These are phyloP conservation scores for Rhodotorula babjevae DNA, from an alignment of 768 basidiomycete genomes.

Conservation along the genomic window DNA sequence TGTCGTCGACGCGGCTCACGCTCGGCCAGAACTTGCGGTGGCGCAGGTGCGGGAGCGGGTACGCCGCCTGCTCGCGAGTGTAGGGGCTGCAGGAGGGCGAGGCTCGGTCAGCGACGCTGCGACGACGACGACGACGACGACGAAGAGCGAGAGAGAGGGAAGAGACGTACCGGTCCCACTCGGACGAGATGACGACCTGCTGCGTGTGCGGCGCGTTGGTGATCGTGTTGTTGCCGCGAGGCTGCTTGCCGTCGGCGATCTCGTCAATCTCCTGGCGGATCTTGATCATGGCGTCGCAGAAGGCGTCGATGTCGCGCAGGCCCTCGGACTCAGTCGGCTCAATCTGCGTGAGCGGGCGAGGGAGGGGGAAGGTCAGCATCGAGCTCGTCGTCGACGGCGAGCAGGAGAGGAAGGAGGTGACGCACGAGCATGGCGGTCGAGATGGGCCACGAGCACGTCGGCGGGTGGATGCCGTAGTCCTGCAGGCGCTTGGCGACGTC, in stretches of 20 bases:
- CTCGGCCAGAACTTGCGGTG: constrained; percentile 97
- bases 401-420: background rate
- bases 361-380: too few relatives aligned
- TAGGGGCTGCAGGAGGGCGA: constrained; percentile 61
- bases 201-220: constrained; percentile 92
- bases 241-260: constrained; percentile 77
- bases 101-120: background rate
- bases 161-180: constrained; percentile 73
- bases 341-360: constrained; percentile 53
- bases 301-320: constrained; percentile 87
- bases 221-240: constrained; percentile 82
- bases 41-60: constrained; percentile 72
- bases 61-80: constrained; percentile 81
- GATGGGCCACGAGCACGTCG: constrained; percentile 97
- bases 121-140: background rate
- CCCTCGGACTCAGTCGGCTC: constrained; percentile 97
- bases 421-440: constrained; percentile 74
- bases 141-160: too few relatives aligned
- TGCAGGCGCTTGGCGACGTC: constrained; percentile 93
- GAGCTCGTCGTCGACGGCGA: too few relatives aligned
- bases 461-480: constrained; percentile 93
- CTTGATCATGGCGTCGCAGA: constrained; percentile 97
- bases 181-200: constrained; percentile 64
- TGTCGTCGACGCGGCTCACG: constrained; percentile 86
- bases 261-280: constrained; percentile 89